Base-by-base conservation (phyloP, 176 grass and related monocot species). In the Hyparrhenia diplandra region DNA sequence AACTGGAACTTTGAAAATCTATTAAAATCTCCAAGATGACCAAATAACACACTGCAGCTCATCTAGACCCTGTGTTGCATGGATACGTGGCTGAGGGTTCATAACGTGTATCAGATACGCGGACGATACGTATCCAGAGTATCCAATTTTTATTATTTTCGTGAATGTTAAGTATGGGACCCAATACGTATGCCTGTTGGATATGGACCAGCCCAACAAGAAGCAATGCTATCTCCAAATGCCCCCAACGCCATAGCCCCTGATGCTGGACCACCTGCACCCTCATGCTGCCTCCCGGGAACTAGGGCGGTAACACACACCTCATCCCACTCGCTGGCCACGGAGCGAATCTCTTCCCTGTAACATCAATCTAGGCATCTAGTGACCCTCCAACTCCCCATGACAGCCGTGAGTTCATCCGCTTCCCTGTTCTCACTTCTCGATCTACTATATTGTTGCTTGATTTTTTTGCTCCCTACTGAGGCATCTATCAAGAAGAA, bases 41-140 rank as follows among this genome's bases (percentile, higher is more conserved):
- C 30, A 82, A 82, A 40, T 77, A 87, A 54, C 5, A 82, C 29
- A 11, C n/a, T 51, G 8, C 41, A 37, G 62, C 62, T 64, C 41
- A 62, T 46, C 13, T 45, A 46, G 13, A 46, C 39, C 67, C 6
- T n/a, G 7, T 9, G 17, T 51, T 51, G 47, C 47, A 51, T 55
- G 52, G 54, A 57, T 58, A 59, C 0, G n/a, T 59, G 18, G 20
- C 51, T 21, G 51, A n/a, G 20, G 7, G 51, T n/a, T 54, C 51
- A 3, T 54, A 54, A 51, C 5, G 5, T 2, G 17, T 18, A 18
- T 51, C 47, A 1, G 45, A 47, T 47, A n/a, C n/a, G n/a, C 14
- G 8, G 0, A 5, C 10, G 17, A 51, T 20, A 51, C 5, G 45
- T 47, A 47, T 18, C 47, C n/a, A n/a, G 5, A 51, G 47, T 51